Conservation (phyloP, 2,329 filamentous ascomycete genomes). For the Dactylellina cionopaga region DNA sequence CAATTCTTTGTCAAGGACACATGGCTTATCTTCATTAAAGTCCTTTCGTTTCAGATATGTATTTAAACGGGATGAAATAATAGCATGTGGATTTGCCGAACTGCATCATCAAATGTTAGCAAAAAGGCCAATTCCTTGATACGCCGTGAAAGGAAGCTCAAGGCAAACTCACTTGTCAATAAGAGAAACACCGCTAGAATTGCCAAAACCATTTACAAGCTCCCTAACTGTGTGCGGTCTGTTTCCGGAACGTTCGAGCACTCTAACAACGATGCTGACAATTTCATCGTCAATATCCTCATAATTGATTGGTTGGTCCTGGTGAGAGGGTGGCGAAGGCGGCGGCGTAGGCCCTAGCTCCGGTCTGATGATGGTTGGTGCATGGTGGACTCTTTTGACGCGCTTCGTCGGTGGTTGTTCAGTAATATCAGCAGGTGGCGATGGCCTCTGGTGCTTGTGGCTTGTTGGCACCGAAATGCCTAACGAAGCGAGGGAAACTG, state of each 20-base stretch:
- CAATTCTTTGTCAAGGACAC: slow-evolving; percentile 90
- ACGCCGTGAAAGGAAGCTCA: slow-evolving; percentile 48
- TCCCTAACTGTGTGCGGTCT: slow-evolving; percentile 95
- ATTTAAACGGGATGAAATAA: slow-evolving; percentile 90
- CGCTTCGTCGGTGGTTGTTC: slow-evolving; percentile 69
- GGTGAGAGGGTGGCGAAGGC: slow-evolving; percentile 70
- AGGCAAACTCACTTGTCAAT: slow-evolving; percentile 83
- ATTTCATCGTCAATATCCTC: slow-evolving; percentile 93
- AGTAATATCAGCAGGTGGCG: slow-evolving; percentile 72
- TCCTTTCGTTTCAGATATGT: slow-evolving; percentile 83
- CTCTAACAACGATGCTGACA: slow-evolving; percentile 86
- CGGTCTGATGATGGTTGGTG: slow-evolving; percentile 60
- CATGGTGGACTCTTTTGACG: slow-evolving; percentile 60
- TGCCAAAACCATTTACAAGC: slow-evolving; percentile 67
- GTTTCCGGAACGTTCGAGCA: slow-evolving; percentile 89
- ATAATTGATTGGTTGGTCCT: slow-evolving; percentile 71
- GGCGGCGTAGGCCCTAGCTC: slow-evolving; percentile 74
- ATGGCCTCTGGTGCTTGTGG: slow-evolving; percentile 68
- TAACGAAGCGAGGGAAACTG: slow-evolving; percentile 87
- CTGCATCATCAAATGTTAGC: slow-evolving; percentile 65
- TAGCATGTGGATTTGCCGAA: slow-evolving; percentile 92
- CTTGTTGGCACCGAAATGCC: slow-evolving; percentile 81
- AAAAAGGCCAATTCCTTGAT: slow-evolving; percentile 32
- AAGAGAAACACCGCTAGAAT: slow-evolving; percentile 58
- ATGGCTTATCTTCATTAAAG: slow-evolving; percentile 80